phyloP scores from a whole-genome alignment of 176 grass and related monocot species.

The Eragrostis nindensis region DNA sequence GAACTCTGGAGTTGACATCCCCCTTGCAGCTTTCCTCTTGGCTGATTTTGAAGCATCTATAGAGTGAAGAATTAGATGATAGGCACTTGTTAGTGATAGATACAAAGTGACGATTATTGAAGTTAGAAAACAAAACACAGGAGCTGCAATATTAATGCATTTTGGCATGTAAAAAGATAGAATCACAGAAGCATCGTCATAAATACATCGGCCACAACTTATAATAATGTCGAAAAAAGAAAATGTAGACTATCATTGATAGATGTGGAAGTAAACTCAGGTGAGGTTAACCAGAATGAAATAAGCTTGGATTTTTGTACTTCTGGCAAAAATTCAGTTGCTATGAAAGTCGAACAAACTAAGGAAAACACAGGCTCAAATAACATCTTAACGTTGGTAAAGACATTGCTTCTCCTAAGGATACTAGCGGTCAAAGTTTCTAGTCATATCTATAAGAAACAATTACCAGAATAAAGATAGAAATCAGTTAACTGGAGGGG shows the following conservation, averaged over 20 bases:
- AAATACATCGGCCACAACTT: neutral
- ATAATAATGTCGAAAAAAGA: conserved; percentile 5
- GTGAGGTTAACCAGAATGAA: neutral
- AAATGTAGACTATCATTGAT: conserved; percentile 19
- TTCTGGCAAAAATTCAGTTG: neutral
- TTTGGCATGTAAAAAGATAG: neutral
- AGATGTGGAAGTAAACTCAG: conserved; percentile 4
- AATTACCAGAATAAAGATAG: conserved; percentile 2
- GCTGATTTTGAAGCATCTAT: conserved; percentile 90
- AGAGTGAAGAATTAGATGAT: conserved; percentile 15
- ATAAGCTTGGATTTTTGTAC: neutral
- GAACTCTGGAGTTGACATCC: conserved; percentile 65
- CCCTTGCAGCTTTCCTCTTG: conserved; percentile 73
- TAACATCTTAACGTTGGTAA: neutral
- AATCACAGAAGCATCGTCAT: neutral
- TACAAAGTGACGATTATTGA: conserved; percentile 15
- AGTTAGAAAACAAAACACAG: conserved; percentile 20
- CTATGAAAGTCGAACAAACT: neutral
- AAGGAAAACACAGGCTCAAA: neutral
- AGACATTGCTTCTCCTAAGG: no score
- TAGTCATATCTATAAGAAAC: neutral
- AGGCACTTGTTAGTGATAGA: conserved; percentile 16
- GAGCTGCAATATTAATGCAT: neutral
- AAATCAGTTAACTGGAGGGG: neutral
- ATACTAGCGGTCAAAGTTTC: no score